Evolutionary conservation across 352 stramenopile species (phyloP).

Genomic region (Globisporangium takayamanum): DNA sequence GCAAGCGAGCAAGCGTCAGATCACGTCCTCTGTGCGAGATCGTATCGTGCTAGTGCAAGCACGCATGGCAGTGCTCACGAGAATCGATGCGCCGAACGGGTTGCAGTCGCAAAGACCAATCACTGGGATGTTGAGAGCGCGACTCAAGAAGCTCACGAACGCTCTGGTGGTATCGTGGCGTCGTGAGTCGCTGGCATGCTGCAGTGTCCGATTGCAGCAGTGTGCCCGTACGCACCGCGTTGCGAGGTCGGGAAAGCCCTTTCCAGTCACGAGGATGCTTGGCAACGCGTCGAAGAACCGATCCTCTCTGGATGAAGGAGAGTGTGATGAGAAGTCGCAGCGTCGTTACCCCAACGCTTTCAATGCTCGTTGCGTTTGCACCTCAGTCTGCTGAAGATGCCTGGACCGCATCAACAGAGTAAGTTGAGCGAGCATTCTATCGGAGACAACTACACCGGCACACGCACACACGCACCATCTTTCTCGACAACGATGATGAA

Average conservation of each 20-base stretch:
- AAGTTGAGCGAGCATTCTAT: conserved; percentile 13
- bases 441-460: background rate
- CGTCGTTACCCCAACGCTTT: background rate
- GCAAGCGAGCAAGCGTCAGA: background rate
- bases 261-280: conserved; percentile 91
- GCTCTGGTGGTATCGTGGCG: conserved; percentile 20
- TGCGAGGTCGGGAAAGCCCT: conserved; percentile 92
- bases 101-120: conserved; percentile 93
- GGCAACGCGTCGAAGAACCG: conserved; percentile 83
- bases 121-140: conserved; percentile 78
- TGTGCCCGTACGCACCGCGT: conserved; percentile 44
- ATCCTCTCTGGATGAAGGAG: conserved; percentile 44
- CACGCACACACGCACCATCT: conserved; percentile 60
- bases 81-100: conserved; percentile 90
- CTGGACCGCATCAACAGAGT: conserved; percentile 25
- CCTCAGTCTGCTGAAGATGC: conserved; percentile 92
- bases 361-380: conserved; percentile 2
- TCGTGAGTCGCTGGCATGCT: background rate
- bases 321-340: conserved; percentile 3
- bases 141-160: conserved; percentile 80
- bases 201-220: background rate
- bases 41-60: background rate
- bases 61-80: conserved; percentile 34
- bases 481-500: conserved; percentile 95
- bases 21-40: background rate